Evolutionary conservation across 1,284 basidiomycete species (phyloP).

Genomic region (Fomitopsis schrenkii): DNA sequence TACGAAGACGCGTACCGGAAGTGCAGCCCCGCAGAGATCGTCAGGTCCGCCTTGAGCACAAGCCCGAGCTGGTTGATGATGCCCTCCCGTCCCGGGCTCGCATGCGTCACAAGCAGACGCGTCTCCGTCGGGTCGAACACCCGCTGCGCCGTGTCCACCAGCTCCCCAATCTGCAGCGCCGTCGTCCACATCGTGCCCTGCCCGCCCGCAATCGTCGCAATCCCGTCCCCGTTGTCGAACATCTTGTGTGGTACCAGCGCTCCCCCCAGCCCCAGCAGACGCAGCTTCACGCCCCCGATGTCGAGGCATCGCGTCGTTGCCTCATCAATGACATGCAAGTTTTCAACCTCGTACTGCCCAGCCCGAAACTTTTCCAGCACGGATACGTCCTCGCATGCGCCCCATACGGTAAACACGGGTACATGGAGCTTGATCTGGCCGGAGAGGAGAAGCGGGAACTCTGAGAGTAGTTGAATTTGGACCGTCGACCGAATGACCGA

Average conservation of each 20-base stretch:
- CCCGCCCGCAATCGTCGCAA: slow-evolving; percentile 94
- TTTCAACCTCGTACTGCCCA: slow-evolving; percentile 78
- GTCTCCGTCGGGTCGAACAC: slow-evolving; percentile 94
- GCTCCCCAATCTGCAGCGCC: slow-evolving; percentile 94
- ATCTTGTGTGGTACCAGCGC: slow-evolving; percentile 96
- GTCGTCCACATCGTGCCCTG: slow-evolving; percentile 99
- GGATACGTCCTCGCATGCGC: slow-evolving; percentile 94
- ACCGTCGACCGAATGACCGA: slow-evolving; percentile 61
- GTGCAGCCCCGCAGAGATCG: slow-evolving; percentile 92
- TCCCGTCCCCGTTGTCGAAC: slow-evolving; percentile 95
- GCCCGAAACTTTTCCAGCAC: slow-evolving; percentile 91
- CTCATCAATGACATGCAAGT: slow-evolving; percentile 91
- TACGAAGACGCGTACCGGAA: slow-evolving; percentile 96
- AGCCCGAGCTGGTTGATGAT: slow-evolving; percentile 89
- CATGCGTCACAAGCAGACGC: slow-evolving; percentile 89
- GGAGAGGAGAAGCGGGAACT: slow-evolving; percentile 89
- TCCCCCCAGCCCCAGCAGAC: slow-evolving; percentile 92
- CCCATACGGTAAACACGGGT: slow-evolving; percentile 96
- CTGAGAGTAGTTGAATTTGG: slow-evolving; percentile 77
- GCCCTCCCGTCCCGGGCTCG: slow-evolving; percentile 90
- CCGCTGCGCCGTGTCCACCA: slow-evolving; percentile 95
- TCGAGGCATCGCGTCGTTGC: slow-evolving; percentile 89
- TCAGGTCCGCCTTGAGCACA: slow-evolving; percentile 91
- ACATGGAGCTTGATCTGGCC: slow-evolving; percentile 87
- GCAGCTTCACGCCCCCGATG: slow-evolving; percentile 89